A percentile compares a stretch with the other conserved stretches of the same genome.
phyloP scores from a whole-genome alignment of 495 filamentous ascomycete genomes.

The Hyphodiscus hymeniophilus region DNA sequence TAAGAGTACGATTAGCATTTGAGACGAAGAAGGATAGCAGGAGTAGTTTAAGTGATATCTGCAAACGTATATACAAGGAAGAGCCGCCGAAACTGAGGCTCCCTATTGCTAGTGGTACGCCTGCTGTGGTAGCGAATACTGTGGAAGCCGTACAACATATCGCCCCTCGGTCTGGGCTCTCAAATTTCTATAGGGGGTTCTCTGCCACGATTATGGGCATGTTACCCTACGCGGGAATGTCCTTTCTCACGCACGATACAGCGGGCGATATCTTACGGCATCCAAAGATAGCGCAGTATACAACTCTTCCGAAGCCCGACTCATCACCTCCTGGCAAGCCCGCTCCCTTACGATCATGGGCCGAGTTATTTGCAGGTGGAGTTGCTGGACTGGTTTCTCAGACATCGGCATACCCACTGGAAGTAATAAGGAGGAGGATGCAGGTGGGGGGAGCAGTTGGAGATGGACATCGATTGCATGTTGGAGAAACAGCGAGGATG shows the following conservation, averaged over 20 bases:
- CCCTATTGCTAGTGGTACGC: background rate
- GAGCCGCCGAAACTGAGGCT: conserved; percentile 22
- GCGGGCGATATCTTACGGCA: conserved; percentile 70
- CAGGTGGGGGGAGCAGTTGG: conserved; percentile 93
- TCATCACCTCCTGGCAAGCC: conserved; percentile 47
- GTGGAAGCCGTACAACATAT: conserved; percentile 8
- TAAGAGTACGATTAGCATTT: conserved; percentile 87
- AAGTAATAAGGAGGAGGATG: conserved; percentile 88
- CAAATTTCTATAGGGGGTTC: conserved; percentile 95
- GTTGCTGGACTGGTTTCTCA: conserved; percentile 81
- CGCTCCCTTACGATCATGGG: conserved; percentile 64
- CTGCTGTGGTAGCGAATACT: conserved; percentile 1
- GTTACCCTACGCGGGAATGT: conserved; percentile 93
- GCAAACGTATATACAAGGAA: conserved; percentile 78
- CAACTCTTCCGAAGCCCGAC: conserved; percentile 41
- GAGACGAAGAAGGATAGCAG: conserved; percentile 68
- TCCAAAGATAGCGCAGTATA: conserved; percentile 56
- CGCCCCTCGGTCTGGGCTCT: conserved; percentile 56
- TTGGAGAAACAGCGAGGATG: conserved; percentile 65
- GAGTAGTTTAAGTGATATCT: conserved; percentile 61
- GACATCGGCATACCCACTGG: conserved; percentile 85
- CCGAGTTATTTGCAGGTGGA: conserved; percentile 77
- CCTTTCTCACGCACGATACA: conserved; percentile 94
- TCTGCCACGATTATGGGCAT: conserved; percentile 83
- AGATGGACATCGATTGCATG: conserved; percentile 68